Percentiles rank a stretch among this genome's conserved stretches.
Evolutionary conservation across 2,329 filamentous ascomycete species (phyloP).

Genomic region (Mycosphaerella sp.): DNA sequence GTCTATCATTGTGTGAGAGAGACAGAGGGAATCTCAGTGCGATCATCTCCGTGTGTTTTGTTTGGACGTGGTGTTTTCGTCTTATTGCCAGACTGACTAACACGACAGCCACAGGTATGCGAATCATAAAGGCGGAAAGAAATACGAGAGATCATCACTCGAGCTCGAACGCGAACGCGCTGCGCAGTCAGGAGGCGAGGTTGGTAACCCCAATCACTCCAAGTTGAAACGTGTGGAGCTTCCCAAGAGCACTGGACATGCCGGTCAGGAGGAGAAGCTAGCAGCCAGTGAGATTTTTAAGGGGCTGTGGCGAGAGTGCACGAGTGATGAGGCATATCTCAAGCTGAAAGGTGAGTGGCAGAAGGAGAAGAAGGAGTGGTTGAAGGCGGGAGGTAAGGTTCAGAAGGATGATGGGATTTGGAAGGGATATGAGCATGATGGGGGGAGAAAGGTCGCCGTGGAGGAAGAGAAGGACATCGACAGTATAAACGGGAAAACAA

Average conservation of each 20-base stretch:
- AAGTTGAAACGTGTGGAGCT: conserved; percentile 31
- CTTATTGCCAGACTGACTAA: background rate
- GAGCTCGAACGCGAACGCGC: conserved; percentile 25
- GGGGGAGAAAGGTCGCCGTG: background rate
- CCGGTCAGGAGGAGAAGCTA: conserved; percentile 46
- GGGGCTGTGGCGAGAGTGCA: conserved; percentile 45
- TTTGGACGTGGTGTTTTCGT: background rate
- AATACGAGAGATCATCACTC: conserved; percentile 43
- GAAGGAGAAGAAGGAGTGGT: conserved; percentile 43
- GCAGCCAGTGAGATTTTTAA: conserved; percentile 46
- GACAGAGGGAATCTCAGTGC: too few relatives aligned
- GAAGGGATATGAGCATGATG: conserved; percentile 5
- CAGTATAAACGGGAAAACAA: background rate
- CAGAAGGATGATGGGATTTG: conserved; percentile 12
- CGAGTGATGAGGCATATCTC: conserved; percentile 40
- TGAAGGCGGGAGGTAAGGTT: conserved; percentile 18
- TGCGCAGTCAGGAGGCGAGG: conserved; percentile 15
- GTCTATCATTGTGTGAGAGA: too few relatives aligned
- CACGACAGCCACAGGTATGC: conserved; percentile 12
- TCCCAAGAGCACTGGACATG: conserved; percentile 41
- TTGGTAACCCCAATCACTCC: conserved; percentile 1
- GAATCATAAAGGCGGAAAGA: conserved; percentile 43
- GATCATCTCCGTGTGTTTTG: too few relatives aligned
- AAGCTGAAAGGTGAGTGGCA: conserved; percentile 43
- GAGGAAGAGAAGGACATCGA: background rate